Evolutionary conservation across 305 asterid genomes (phyloP).

Genomic region (Fraxinus greggii): DNA sequence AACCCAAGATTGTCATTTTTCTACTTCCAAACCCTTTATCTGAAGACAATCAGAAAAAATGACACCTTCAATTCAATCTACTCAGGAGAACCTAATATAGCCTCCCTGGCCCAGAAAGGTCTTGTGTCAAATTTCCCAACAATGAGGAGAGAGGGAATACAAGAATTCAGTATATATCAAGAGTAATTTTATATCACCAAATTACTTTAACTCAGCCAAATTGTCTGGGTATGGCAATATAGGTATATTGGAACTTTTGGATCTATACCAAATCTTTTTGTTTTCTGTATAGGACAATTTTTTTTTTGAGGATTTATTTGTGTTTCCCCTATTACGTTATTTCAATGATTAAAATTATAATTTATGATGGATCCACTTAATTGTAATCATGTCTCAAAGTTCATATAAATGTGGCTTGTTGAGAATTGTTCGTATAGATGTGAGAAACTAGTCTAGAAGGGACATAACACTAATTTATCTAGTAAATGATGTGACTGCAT

Average conservation of each 20-base stretch:
- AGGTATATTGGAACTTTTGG: not conserved
- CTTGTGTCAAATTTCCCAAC: not conserved
- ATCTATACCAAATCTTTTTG: not conserved
- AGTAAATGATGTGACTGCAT: not conserved
- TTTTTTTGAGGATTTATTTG: not conserved
- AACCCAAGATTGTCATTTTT: not conserved
- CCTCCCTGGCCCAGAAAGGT: not conserved
- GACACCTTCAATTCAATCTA: not conserved
- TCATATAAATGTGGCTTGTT: not conserved
- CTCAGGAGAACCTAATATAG: not conserved
- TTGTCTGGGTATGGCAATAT: not conserved
- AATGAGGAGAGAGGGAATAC: not conserved
- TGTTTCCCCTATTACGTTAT: not conserved
- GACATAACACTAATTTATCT: not conserved
- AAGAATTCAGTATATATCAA: not conserved
- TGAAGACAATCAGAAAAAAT: not conserved
- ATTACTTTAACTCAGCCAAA: not conserved
- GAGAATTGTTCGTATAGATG: not conserved
- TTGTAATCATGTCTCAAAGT: not conserved
- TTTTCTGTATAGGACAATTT: not conserved
- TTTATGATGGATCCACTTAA: not conserved
- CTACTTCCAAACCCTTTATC: not conserved
- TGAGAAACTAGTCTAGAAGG: not conserved
- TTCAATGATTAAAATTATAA: not conserved
- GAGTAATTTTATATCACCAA: not conserved